phyloP scores from a whole-genome alignment of 495 filamentous ascomycete genomes.

The Penicillium cosmopolitanum region DNA sequence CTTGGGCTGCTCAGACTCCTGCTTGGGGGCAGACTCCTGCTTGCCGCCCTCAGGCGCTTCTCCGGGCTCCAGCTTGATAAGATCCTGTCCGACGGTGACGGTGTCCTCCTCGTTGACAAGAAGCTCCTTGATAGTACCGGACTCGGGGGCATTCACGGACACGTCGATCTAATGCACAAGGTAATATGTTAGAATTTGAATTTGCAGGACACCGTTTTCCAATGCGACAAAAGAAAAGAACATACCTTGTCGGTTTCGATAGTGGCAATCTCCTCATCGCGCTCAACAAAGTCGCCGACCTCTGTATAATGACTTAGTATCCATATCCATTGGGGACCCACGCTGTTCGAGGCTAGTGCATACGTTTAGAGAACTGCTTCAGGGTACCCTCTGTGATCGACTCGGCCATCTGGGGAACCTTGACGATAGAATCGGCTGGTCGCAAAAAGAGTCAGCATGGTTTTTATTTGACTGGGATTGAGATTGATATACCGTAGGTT shows the following conservation, averaged over 20 bases:
- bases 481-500: constrained; percentile 38
- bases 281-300: constrained; percentile 91
- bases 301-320: constrained; percentile 45
- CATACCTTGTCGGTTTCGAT: constrained; percentile 99
- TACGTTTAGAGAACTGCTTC: constrained; percentile 92
- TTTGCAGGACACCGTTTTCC: not conserved
- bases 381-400: constrained; percentile 97
- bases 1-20: constrained; percentile 38
- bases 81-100: constrained; percentile 89
- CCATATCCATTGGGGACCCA: not conserved
- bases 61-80: constrained; percentile 82
- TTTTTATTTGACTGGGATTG: not conserved
- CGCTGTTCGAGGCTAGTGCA: not conserved
- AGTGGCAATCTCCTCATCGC: constrained; percentile 97
- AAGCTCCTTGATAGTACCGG: constrained; percentile 90
- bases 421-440: constrained; percentile 77
- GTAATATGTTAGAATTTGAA: constrained; percentile 11
- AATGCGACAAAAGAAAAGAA: not conserved
- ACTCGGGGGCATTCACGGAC: constrained; percentile 89
- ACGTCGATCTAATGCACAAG: constrained; percentile 76
- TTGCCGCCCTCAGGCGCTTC: constrained; percentile 61
- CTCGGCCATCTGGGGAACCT: constrained; percentile 98
- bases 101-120: constrained; percentile 95
- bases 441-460: constrained; percentile 15
- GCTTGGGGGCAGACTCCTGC: constrained; percentile 47